Evolutionary conservation across 2,329 filamentous ascomycete genomes (phyloP), one percentile per base, ranked within the genome.

Genomic region (Cercospora janseana): DNA sequence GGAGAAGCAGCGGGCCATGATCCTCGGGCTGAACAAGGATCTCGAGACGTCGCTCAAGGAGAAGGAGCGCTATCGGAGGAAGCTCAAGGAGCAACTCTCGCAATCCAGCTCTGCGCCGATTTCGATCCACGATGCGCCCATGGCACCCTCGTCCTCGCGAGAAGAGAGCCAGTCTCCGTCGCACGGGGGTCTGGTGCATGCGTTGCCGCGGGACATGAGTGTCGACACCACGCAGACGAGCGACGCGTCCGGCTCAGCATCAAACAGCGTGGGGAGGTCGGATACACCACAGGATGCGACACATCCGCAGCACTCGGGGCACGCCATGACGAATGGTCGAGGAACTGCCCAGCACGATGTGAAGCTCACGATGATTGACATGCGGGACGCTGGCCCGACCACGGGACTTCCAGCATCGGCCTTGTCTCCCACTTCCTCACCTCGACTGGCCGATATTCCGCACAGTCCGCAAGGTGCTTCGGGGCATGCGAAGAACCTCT

Each of bases 1-100:
- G 42, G 92, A 97, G 69, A 97, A 98, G 73, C 93, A 98, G 70
- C 80, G 92, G 55, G 83, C 89, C 12, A 91, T 98, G 83, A 90
- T 98, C 47, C 71, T 95, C 15, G 92, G 91, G 6, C 77, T 98
- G 56, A 96, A 97, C 66, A 95, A 93, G 69, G 93, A 98, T 66
- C 75, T 98, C 9, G 92, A 97, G 69, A 82, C 88, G 45, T 84
- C 91, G 1, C 70, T 95, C 57, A 95, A 95, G 67, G 93, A 97
- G 60, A 96, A 96, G 70, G 92, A 97, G 59, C 86, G 86, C 61
- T 97, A 97, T 66, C 83, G 88, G 62, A 91, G 86, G 69, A 95
- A 93, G 70, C 68, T 95, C 34, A 95, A 95, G 69, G 91, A 97
- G 49, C 69, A 81, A 52, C 71, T 81, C 58, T 72, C 71, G 23